Conservation (phyloP, 2,329 filamentous ascomycete genomes). For the Hypoxylon sp. region DNA sequence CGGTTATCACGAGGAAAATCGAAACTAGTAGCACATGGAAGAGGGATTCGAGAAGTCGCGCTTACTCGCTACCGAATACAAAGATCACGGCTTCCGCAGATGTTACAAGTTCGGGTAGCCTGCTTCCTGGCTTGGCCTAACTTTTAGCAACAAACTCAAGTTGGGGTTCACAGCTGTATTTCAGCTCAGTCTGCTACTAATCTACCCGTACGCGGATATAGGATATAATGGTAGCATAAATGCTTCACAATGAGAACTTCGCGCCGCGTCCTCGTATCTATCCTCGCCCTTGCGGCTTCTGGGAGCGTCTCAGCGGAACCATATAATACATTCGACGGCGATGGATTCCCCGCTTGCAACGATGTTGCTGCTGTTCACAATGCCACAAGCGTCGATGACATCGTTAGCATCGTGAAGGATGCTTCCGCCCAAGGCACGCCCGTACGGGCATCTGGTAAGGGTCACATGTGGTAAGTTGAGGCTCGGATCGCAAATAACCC, state of each 20-base stretch:
- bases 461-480: slow-evolving; percentile 52
- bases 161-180: no score
- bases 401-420: slow-evolving; percentile 52
- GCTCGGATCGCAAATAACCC: neutral
- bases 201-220: no score
- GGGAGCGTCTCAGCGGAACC: slow-evolving; percentile 38
- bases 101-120: slow-evolving; percentile 10
- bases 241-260: slow-evolving; percentile 34
- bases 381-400: slow-evolving; percentile 55
- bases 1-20: slow-evolving; percentile 29
- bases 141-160: no score
- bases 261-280: slow-evolving; percentile 15
- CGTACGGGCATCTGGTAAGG: slow-evolving; percentile 58
- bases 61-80: slow-evolving; percentile 21
- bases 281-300: slow-evolving; percentile 23
- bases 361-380: slow-evolving; percentile 56
- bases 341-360: slow-evolving; percentile 57
- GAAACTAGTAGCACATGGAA: no score
- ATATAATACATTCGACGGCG: slow-evolving; percentile 61
- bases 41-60: neutral
- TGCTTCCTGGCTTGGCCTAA: no score
- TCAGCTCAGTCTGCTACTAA: no score
- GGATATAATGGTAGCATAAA: no score
- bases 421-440: slow-evolving; percentile 51
- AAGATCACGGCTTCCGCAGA: slow-evolving; percentile 18